Conservation (phyloP, 2,329 filamentous ascomycete genomes). For the Biscogniauxia marginata region DNA sequence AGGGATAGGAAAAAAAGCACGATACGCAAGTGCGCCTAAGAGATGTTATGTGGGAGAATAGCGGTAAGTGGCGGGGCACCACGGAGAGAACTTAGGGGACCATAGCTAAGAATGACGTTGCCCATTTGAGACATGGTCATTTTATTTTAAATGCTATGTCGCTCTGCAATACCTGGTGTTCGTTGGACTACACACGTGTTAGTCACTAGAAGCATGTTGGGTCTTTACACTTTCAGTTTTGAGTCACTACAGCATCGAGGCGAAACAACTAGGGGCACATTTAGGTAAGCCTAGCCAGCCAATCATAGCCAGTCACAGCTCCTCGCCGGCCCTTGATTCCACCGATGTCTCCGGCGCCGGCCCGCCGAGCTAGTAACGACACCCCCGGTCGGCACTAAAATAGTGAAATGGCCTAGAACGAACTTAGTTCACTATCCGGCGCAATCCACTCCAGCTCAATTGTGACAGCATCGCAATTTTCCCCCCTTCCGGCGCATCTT, state of each 20-base stretch:
- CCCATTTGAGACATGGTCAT: background rate
- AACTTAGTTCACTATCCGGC: too few relatives aligned
- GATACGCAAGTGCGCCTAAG: background rate
- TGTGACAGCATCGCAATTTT: background rate
- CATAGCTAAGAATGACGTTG: slow-evolving; percentile 5
- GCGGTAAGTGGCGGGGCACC: background rate
- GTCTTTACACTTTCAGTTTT: too few relatives aligned
- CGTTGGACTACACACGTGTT: background rate
- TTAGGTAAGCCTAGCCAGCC: too few relatives aligned
- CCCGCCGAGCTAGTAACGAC: background rate
- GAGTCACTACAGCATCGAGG: too few relatives aligned
- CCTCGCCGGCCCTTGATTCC: background rate
- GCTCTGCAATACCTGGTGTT: too few relatives aligned
- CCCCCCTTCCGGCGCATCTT: background rate
- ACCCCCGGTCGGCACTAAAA: too few relatives aligned
- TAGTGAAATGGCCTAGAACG: background rate
- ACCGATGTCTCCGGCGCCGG: background rate
- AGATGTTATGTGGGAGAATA: background rate
- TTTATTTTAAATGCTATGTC: too few relatives aligned
- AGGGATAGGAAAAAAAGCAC: background rate
- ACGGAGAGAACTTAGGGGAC: background rate
- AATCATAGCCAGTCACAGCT: background rate
- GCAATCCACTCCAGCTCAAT: background rate
- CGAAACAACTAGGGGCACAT: too few relatives aligned
- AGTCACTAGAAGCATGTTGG: too few relatives aligned